phyloP scores from a whole-genome alignment of 805 yeast genomes.

The Lipomyces yamanashiensis region DNA sequence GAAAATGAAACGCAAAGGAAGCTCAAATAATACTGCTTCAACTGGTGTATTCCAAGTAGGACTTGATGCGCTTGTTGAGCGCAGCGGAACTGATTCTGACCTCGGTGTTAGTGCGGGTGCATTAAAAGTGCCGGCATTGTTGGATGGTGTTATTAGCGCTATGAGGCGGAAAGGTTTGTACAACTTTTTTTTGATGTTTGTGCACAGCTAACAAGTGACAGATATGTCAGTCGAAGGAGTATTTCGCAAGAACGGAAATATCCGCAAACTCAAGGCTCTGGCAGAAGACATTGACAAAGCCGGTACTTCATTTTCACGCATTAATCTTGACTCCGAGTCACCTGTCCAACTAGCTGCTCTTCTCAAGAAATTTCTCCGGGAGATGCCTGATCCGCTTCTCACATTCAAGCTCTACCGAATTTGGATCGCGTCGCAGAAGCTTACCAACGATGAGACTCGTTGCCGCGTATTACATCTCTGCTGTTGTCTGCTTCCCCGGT shows the following conservation, averaged over 20 bases:
- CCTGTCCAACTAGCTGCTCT: slow-evolving; percentile 93
- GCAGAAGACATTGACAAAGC: slow-evolving; percentile 79
- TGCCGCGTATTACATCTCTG: slow-evolving; percentile 63
- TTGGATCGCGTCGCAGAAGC: slow-evolving; percentile 55
- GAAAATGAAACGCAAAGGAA: slow-evolving; percentile 30
- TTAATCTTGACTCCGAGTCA: slow-evolving; percentile 56
- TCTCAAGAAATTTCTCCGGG: slow-evolving; percentile 87
- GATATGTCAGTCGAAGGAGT: slow-evolving; percentile 89
- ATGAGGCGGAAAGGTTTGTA: slow-evolving; percentile 90
- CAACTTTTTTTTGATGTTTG: neutral
- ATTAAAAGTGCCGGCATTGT: slow-evolving; percentile 77
- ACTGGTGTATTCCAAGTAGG: slow-evolving; percentile 77
- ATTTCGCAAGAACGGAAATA: slow-evolving; percentile 94
- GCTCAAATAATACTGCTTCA: slow-evolving; percentile 2
- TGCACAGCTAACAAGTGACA: neutral
- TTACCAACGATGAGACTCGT: slow-evolving; percentile 51
- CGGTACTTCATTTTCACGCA: slow-evolving; percentile 43
- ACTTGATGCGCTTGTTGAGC: slow-evolving; percentile 65
- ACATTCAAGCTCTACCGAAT: slow-evolving; percentile 74
- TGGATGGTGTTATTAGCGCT: slow-evolving; percentile 84
- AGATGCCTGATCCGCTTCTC: slow-evolving; percentile 87
- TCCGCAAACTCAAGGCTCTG: slow-evolving; percentile 74
- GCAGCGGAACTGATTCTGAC: slow-evolving; percentile 81
- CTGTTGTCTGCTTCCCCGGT: slow-evolving; percentile 78
- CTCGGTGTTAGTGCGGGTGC: slow-evolving; percentile 82